These are phyloP conservation scores for Candida coquimbonensis DNA, from an alignment of 805 yeast genomes.

Conservation along the genomic window DNA sequence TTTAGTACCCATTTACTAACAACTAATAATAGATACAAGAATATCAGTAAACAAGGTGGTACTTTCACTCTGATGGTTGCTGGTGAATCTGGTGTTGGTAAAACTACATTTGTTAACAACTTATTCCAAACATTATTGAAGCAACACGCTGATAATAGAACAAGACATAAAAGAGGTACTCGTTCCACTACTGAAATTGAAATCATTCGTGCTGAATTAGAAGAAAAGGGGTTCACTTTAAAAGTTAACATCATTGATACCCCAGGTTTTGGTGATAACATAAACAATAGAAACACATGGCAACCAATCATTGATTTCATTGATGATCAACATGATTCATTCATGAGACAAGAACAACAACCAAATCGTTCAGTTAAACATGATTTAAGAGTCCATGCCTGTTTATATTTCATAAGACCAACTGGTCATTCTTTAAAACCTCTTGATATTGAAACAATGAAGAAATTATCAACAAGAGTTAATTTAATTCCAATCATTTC, in stretches of 20 bases:
- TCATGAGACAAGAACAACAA: constrained; percentile 90
- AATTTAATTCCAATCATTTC: constrained; percentile 79
- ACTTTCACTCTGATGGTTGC: constrained; percentile 76
- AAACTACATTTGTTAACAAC: constrained; percentile 86
- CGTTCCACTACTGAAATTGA: constrained; percentile 74
- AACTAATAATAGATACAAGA: constrained; percentile 47
- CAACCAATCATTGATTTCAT: constrained; percentile 80
- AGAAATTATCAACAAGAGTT: constrained; percentile 69
- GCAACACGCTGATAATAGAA: constrained; percentile 35
- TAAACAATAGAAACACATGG: constrained; percentile 82
- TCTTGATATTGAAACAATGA: constrained; percentile 83
- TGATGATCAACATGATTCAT: constrained; percentile 85
- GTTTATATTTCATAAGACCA: constrained; percentile 85
- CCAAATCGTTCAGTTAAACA: constrained; percentile 61
- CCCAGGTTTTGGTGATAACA: constrained; percentile 90
- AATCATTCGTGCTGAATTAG: constrained; percentile 70
- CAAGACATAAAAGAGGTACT: constrained; percentile 47
- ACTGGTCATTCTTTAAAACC: constrained; percentile 86
- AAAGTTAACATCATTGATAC: constrained; percentile 82
- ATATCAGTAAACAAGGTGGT: constrained; percentile 69
- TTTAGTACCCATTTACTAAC: not conserved
- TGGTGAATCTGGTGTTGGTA: constrained; percentile 90
- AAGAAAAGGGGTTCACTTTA: constrained; percentile 75
- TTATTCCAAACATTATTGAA: constrained; percentile 70
- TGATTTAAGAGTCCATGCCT: constrained; percentile 86